phyloP scores from a whole-genome alignment of 371 early-diverging fungal species.

The Rhizopus sp. region DNA sequence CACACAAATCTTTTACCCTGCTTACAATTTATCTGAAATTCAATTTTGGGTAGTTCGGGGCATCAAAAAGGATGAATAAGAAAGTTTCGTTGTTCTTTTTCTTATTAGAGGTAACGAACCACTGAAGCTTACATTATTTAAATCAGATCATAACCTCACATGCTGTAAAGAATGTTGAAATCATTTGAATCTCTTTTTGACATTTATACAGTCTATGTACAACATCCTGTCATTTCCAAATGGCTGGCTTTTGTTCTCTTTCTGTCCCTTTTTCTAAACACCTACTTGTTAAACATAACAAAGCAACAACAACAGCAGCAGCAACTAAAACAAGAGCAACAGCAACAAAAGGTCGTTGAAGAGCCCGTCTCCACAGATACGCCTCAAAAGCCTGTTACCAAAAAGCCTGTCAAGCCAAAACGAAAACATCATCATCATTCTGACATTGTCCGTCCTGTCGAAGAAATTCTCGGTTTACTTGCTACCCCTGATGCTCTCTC shows the following conservation, averaged over 20 bases:
- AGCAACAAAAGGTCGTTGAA: too few species aligned
- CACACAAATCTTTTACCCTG: too few species aligned
- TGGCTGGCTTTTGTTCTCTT: slow-evolving; percentile 53
- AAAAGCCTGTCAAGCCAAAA: slow-evolving; percentile 16
- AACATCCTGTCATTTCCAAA: slow-evolving; percentile 62
- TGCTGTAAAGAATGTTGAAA: slow-evolving; percentile 12
- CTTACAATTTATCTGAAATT: too few species aligned
- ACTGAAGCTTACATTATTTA: neutral
- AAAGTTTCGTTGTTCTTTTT: too few species aligned
- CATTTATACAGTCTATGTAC: slow-evolving; percentile 52
- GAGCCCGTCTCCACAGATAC: neutral
- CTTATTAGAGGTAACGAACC: neutral
- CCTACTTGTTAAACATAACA: slow-evolving; percentile 58
- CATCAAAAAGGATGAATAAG: too few species aligned
- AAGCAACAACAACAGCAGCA: slow-evolving; percentile 41
- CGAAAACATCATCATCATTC: slow-evolving; percentile 8
- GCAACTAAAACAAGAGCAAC: neutral
- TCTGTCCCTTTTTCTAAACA: slow-evolving; percentile 60
- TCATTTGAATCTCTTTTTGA: slow-evolving; percentile 47
- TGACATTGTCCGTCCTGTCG: slow-evolving; percentile 39
- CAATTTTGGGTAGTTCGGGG: too few species aligned
- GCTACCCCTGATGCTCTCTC: slow-evolving; percentile 49
- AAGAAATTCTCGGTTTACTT: slow-evolving; percentile 61
- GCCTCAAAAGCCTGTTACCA: neutral
- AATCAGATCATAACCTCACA: neutral